Evolutionary conservation across 176 grass and related monocot species (phyloP).

Genomic region (Cenchrus fungigraminus): DNA sequence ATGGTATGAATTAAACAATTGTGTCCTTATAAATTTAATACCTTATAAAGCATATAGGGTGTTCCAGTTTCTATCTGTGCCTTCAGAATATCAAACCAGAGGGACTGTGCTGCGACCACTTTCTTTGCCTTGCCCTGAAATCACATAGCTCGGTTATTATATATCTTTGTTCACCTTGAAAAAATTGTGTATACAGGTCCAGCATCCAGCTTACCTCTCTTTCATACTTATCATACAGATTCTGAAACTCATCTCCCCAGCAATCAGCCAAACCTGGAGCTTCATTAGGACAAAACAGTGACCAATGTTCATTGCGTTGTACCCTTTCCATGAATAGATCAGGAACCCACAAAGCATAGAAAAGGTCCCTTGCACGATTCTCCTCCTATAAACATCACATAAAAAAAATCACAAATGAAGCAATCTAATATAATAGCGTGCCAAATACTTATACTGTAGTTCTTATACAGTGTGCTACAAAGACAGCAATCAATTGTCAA

Average conservation of each 20-base stretch:
- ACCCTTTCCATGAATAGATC: too few relatives aligned
- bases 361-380: too few relatives aligned
- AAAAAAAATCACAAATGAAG: not conserved
- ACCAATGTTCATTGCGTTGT: conserved; percentile 62
- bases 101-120: conserved; percentile 75
- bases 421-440: conserved; percentile 22
- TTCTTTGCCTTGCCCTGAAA: conserved; percentile 95
- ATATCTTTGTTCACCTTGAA: not conserved
- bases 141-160: not conserved
- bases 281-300: conserved; percentile 95
- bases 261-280: conserved; percentile 87
- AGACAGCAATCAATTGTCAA: too few relatives aligned
- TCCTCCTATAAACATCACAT: conserved; percentile 68
- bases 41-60: conserved; percentile 99
- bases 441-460: not conserved
- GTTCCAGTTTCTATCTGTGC: conserved; percentile 99
- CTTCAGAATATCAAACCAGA: conserved; percentile 99
- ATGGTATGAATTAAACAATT: not conserved
- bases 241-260: conserved; percentile 82
- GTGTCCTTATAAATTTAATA: conserved; percentile 16
- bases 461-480: not conserved
- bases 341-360: too few relatives aligned
- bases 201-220: conserved; percentile 51
- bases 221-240: conserved; percentile 81
- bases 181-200: conserved; percentile 20